Conservation (phyloP, 148 eudicot genomes). For the Gaultheria prostrata region DNA sequence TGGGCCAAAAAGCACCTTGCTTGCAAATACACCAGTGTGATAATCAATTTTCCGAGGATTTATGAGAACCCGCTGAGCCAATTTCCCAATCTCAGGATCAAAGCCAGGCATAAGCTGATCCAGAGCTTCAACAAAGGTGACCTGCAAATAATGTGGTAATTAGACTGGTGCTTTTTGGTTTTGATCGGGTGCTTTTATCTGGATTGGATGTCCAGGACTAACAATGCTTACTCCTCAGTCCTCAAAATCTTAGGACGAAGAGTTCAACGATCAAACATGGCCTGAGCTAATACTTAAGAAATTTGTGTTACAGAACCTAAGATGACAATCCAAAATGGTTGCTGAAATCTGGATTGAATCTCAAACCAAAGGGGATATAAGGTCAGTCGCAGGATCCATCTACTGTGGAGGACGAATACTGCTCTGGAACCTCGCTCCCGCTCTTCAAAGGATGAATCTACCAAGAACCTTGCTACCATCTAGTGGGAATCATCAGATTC, state of each 20-base stretch:
- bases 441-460: not conserved
- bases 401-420: not conserved
- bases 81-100: conserved; percentile 97
- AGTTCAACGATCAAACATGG: not conserved
- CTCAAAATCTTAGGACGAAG: not conserved
- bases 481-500: not conserved
- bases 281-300: not conserved
- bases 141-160: conserved; percentile 41
- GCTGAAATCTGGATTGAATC: not conserved
- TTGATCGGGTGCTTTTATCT: not conserved
- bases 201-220: not conserved
- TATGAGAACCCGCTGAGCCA: conserved; percentile 94
- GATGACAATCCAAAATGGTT: not conserved
- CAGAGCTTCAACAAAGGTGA: conserved; percentile 94
- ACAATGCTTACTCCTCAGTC: not conserved
- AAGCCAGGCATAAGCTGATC: conserved; percentile 99
- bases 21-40: conserved; percentile 98
- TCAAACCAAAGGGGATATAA: not conserved
- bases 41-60: conserved; percentile 96
- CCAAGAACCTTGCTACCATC: not conserved
- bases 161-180: conserved; percentile 1
- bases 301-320: not conserved
- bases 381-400: not conserved
- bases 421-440: not conserved
- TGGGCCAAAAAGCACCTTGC: conserved; percentile 55